A percentile compares a stretch with the other conserved stretches of the same genome.
phyloP scores from a whole-genome alignment of 768 basidiomycete genomes.

The Leccinum longicurvipes region DNA sequence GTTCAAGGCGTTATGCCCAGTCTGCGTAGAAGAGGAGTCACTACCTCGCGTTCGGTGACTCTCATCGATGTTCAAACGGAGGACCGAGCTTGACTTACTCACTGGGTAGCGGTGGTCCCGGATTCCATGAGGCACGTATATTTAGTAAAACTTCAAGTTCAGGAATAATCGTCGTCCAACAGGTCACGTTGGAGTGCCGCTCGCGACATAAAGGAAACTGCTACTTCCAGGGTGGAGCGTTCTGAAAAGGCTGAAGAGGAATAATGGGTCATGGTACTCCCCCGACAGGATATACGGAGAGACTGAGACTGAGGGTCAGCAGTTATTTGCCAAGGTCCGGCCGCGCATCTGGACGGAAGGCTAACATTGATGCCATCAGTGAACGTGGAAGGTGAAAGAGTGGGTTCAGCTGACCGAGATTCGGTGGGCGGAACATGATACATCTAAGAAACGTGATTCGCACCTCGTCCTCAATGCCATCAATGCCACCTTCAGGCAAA shows the following conservation, averaged over 20 bases:
- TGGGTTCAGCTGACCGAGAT: not conserved
- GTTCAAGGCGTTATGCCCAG: not conserved
- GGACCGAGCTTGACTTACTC: no score
- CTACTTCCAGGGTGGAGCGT: no score
- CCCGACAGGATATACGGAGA: no score
- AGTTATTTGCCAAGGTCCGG: not conserved
- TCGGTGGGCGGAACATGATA: not conserved
- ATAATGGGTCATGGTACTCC: no score
- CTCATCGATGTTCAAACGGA: not conserved
- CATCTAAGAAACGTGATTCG: not conserved
- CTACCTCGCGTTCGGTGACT: not conserved
- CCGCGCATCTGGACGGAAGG: no score
- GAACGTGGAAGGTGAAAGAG: not conserved
- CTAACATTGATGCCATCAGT: no score
- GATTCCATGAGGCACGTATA: not conserved
- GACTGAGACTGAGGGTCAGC: no score
- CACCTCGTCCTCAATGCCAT: not conserved
- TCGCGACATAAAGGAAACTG: not conserved
- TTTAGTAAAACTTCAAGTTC: not conserved
- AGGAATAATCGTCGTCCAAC: not conserved
- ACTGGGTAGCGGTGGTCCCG: not conserved
- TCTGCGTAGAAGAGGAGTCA: not conserved
- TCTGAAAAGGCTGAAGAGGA: not conserved
- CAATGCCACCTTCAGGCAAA: not conserved
- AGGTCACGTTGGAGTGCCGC: not conserved